Base-by-base conservation (phyloP, 768 basidiomycete genomes). In the Exidia glandulosa region DNA sequence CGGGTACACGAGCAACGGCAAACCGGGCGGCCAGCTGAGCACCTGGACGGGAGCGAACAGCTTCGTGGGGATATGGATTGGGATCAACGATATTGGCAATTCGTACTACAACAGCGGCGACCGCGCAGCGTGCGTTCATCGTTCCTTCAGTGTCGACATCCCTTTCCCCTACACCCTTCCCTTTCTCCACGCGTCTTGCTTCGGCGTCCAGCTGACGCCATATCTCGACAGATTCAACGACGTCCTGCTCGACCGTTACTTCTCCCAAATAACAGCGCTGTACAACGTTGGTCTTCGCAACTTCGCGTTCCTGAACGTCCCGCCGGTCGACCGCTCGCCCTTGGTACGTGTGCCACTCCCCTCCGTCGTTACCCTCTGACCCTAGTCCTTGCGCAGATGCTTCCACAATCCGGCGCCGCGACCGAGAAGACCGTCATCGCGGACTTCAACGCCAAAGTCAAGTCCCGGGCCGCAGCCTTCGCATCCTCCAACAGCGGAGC, bases 291-390 rank as follows among this genome's bases (percentile, higher is more conserved):
- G 85, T 19, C 86, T 78, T 7, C 74, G 84, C 36, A 81, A 81
- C 58, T 85, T 85, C 72, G 70, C 84, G 19, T 81, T 85, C 71
- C 73, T 85, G 58, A 84, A 79, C 32, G 82, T 86, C 16, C 84
- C 83, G 2, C 82, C 82, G 1, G 73, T 77, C 19, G 70, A 85
- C 57, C 74, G 81, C 34, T 75, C 82, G 3, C 83, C 83, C 69
- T 69, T 84, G 61, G 80, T 81, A 72, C 70, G 62, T 75, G 73
- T 73, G 2, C 71, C 75, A 16, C 70, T 76, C 12, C 25, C 37
- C 9, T 25, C 9, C 25, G n/a, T 27, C 9, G 56, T 32, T 33
- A n/a, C 9, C 9, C 16, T 6, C 23, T 45, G 16, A 45, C 41
- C 19, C 30, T 12, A n/a, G 2, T 9, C 9, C 56, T 83, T 81